phyloP scores from a whole-genome alignment of 257 asterid genomes.

The Penstemon newberryi region DNA sequence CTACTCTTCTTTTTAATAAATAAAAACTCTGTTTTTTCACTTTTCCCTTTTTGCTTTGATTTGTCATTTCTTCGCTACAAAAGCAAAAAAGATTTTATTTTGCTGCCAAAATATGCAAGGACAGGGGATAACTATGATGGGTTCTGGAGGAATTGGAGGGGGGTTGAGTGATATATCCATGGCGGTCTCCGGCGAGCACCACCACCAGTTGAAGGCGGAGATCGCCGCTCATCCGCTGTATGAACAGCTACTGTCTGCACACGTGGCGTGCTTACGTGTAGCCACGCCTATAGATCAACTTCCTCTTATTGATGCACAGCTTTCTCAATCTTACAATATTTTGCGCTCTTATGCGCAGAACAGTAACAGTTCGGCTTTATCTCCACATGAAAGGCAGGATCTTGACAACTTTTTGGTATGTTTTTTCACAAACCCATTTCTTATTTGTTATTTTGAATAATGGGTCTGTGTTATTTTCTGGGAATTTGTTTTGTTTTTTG shows the following conservation, averaged over 20 bases:
- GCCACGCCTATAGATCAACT: constrained; percentile 98
- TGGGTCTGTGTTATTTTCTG: background rate
- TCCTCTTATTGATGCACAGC: constrained; percentile 86
- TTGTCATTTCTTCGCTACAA: constrained; percentile 19
- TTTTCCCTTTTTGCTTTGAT: constrained; percentile 21
- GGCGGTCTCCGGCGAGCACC: constrained; percentile 36
- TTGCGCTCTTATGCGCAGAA: constrained; percentile 70
- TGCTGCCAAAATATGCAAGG: constrained; percentile 34
- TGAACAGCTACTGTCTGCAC: constrained; percentile 89
- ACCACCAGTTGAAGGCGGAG: constrained; percentile 73
- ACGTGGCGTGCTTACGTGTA: constrained; percentile 90
- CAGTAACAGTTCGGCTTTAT: constrained; percentile 32
- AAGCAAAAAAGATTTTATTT: background rate
- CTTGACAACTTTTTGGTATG: constrained; percentile 89
- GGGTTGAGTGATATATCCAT: constrained; percentile 9
- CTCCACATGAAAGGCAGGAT: constrained; percentile 71
- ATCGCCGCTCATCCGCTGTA: constrained; percentile 78
- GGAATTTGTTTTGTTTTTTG: background rate
- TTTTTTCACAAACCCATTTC: background rate
- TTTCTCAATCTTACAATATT: constrained; percentile 69
- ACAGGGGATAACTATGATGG: constrained; percentile 40
- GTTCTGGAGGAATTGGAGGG: constrained; percentile 33
- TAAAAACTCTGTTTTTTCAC: background rate
- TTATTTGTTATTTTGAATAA: background rate
- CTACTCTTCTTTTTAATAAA: constrained; percentile 27